phyloP scores from a whole-genome alignment of 1,284 basidiomycete genomes.

The Moesziomyces aphidis region DNA sequence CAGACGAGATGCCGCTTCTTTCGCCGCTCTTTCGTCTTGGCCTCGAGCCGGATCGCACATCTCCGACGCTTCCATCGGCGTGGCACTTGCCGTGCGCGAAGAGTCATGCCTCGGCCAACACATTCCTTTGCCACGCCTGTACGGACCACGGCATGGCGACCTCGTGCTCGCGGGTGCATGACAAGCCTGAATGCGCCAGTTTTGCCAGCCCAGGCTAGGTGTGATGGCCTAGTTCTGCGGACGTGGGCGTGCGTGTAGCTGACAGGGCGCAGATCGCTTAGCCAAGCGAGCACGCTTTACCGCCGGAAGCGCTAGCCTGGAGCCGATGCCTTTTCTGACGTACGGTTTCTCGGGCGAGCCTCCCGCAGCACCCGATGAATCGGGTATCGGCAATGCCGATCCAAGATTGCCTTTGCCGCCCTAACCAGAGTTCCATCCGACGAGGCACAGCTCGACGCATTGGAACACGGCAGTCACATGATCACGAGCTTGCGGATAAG shows the following conservation, averaged over 20 bases:
- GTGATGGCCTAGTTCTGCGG: too few species aligned
- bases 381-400: too few species aligned
- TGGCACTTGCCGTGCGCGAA: not conserved
- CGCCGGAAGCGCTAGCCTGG: not conserved
- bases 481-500: too few species aligned
- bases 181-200: not conserved
- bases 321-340: too few species aligned
- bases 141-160: not conserved
- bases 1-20: not conserved
- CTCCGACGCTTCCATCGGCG: not conserved
- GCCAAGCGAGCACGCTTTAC: not conserved
- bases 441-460: too few species aligned
- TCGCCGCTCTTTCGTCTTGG: not conserved
- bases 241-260: not conserved
- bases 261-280: not conserved
- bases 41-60: not conserved
- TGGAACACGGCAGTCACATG: too few species aligned
- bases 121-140: not conserved
- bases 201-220: not conserved
- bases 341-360: conserved; percentile 3
- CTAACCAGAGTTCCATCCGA: too few species aligned
- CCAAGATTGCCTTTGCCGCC: too few species aligned
- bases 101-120: conserved; percentile 1
- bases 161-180: not conserved
- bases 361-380: not conserved